Base-by-base conservation (phyloP, 805 yeast genomes). In the Wickerhamomyces alni region DNA sequence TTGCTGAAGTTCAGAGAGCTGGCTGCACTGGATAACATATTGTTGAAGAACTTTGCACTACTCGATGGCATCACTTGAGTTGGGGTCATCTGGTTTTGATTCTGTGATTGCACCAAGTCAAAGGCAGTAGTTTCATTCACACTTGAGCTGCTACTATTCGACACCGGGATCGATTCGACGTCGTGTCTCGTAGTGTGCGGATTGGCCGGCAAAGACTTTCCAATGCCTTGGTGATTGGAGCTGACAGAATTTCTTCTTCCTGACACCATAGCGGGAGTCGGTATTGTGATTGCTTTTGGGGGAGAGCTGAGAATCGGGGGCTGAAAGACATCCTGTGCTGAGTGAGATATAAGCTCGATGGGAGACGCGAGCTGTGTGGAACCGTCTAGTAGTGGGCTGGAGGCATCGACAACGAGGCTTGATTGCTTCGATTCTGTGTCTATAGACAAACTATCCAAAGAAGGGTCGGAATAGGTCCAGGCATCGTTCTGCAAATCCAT, bases 131-230 rank as follows among this genome's bases (percentile, higher is more conserved):
- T 35, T 19, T 42, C 48, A 27, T 42, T 44, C 16, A 45, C 16
- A 36, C 54, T 45, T 3, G 72, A 43, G 2, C 51, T 28, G 17
- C 41, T 36, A 17, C 48, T 42, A 15, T 40, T 44, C 2, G 36
- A 24, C 3, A 38, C 34, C 3, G 42, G 44, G 17, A 39, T 35
- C 1, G 52, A 65, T 33, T 59, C 70, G 16, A 74, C 79, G 47
- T 75, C 78, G 25, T 71, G 65, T 36, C 53, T 66, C 0, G 80
- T 75, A 1, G 78, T 75, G 34, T 62, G 67, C 0, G 80, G 80
- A 44, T 66, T 59, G 1, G 77, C 78, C 0, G 80, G 80, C 1
- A 66, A 52, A 4, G 75, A 61, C 44, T 70, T 70, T 22, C 57
- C 30, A 12, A 19, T 17, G n/a, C 17, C 27, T 17, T 46, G 29